Evolutionary conservation across 2,329 filamentous ascomycete genomes (phyloP).

Genomic region (Nemania sp.): DNA sequence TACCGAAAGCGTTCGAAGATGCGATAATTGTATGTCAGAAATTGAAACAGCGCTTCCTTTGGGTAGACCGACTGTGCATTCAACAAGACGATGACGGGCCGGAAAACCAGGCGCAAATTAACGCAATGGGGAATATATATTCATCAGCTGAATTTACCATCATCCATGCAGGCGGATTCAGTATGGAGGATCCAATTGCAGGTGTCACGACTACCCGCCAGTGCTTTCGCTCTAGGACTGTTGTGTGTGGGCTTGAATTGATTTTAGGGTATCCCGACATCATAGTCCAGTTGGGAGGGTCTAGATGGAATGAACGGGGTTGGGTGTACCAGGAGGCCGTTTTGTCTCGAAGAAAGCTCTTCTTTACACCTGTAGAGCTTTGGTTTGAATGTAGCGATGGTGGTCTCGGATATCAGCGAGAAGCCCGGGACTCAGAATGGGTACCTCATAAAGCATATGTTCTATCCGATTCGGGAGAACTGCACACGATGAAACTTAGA

Average conservation of each 20-base stretch:
- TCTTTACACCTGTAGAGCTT: constrained; percentile 8
- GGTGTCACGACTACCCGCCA: background rate
- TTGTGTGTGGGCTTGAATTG: constrained; percentile 3
- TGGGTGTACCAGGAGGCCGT: constrained; percentile 8
- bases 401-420: background rate
- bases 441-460: too few species aligned
- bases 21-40: constrained; percentile 1
- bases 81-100: constrained; percentile 5
- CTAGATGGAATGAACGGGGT: constrained; percentile 7
- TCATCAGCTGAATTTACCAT: constrained; percentile 4
- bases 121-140: constrained; percentile 3
- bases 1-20: constrained; percentile 3
- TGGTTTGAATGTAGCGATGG: constrained; percentile 8
- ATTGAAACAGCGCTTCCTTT: constrained; percentile 2
- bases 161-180: background rate
- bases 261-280: constrained; percentile 1
- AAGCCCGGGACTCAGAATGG: too few species aligned
- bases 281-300: background rate
- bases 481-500: too few species aligned
- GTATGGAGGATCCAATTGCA: background rate
- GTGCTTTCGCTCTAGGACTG: background rate
- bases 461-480: too few species aligned
- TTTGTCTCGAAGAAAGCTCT: constrained; percentile 5
- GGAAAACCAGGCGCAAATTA: background rate
- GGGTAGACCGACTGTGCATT: constrained; percentile 4